These are phyloP conservation scores for Metarhizium album DNA, from an alignment of 2,329 filamentous ascomycete genomes.

Conservation along the genomic window DNA sequence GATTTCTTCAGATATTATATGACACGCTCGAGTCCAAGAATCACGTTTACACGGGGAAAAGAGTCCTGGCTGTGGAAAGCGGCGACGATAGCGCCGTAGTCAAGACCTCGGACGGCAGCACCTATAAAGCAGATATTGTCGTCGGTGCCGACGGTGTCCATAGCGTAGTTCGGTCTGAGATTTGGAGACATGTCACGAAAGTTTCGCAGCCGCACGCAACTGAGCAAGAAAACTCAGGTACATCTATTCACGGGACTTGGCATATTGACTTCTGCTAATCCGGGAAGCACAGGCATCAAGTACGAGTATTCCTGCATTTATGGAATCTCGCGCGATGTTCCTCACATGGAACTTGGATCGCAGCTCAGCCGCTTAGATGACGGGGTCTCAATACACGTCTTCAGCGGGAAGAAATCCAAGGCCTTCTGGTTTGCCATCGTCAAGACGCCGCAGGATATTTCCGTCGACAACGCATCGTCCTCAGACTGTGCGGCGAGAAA, in stretches of 20 bases:
- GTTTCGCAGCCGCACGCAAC: constrained; percentile 7
- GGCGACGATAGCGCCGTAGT: constrained; percentile 11
- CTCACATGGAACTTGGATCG: background rate
- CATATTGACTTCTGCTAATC: background rate
- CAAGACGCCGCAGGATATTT: constrained; percentile 13
- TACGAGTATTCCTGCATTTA: constrained; percentile 5
- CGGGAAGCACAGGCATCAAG: constrained; percentile 1
- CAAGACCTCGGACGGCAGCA: constrained; percentile 22
- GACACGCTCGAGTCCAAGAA: constrained; percentile 19
- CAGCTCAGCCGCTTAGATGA: constrained; percentile 1
- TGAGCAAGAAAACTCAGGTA: constrained; percentile 12
- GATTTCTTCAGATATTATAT: constrained; percentile 23
- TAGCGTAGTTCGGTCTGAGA: constrained; percentile 17
- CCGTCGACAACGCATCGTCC: constrained; percentile 13
- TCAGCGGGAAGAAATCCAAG: constrained; percentile 2
- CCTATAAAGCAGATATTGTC: constrained; percentile 25
- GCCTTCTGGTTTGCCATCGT: constrained; percentile 5
- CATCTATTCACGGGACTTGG: background rate
- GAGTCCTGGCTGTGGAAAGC: constrained; percentile 9
- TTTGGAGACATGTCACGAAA: constrained; percentile 14
- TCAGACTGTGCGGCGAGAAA: background rate
- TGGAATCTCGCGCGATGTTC: constrained; percentile 2
- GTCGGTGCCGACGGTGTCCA: constrained; percentile 32
- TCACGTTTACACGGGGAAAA: constrained; percentile 10
- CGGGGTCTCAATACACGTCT: constrained; percentile 3